Evolutionary conservation across 148 eudicot species (phyloP), one percentile per base, ranked within the genome.

Genomic region (Tetragonia tetragonoides): DNA sequence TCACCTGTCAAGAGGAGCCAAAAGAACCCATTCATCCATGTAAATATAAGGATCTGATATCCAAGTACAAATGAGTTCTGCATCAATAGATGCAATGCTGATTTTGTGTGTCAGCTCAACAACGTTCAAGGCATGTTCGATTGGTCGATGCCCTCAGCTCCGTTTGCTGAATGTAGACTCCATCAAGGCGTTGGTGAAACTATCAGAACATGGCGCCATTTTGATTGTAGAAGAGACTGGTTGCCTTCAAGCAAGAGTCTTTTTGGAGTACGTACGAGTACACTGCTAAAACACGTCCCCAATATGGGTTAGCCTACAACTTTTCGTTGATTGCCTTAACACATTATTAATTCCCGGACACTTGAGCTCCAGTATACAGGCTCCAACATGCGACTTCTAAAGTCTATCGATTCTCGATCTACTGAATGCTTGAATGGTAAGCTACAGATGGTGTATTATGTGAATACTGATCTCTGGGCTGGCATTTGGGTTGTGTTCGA

Each of bases 181-280:
- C 90, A 86, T 34, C 99, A 95, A 91, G 99, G 97, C 97, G 10
- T 89, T 95, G 42, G 81, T 95, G 77, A 97, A 95, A 72, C 80
- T 95, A 51, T 93, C 97, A 0, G 97, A 95, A 72, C 99, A 95
- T 68, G 99, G 99, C 10, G 84, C 93, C 24, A 92, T 93, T 59
- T 82, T 95, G 81, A 93, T 93, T 40, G 97, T 93, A 0, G 99
- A 95, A 82, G 99, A 93, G 65, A 85, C 97, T 23, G 85, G 88
- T 68, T 95, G 99, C 77, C 93, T 95, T 81, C 99, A 95, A 82
- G 99, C 99, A 74, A 95, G 91, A 78, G 99, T 95, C 38, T 95
- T 95, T 83, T 79, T 89, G 72, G 83, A 81, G 28, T 95, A 93
- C 75, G 95, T 95, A 95, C 81, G 34, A 91, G 57, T 95, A 89